A percentile compares a stretch with the other conserved stretches of the same genome.
Evolutionary conservation across 371 early-diverging fungal species (phyloP).

Genomic region (Catenaria anguillulae): DNA sequence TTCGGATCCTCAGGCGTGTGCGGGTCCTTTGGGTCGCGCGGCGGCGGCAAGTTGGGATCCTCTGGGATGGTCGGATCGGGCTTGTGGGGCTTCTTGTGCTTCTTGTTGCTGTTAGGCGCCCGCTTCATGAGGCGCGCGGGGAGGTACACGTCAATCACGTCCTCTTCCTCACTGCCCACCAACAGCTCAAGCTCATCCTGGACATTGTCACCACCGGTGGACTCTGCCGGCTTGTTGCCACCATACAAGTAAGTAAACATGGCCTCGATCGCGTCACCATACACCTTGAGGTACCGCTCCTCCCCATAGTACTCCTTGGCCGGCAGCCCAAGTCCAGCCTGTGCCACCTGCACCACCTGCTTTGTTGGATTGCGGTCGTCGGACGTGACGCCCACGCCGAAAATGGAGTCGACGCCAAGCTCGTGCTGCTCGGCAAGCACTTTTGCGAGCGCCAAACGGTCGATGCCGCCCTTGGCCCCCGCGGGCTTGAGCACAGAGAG

Average conservation of each 20-base stretch:
- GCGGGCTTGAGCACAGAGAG: constrained; percentile 15
- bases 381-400: constrained; percentile 18
- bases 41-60: not conserved
- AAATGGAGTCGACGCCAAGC: constrained; percentile 16
- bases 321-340: constrained; percentile 37
- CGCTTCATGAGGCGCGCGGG: not conserved
- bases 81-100: not conserved
- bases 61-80: not conserved
- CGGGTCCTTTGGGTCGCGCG: not conserved
- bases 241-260: constrained; percentile 16
- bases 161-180: not conserved
- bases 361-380: constrained; percentile 33
- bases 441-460: constrained; percentile 6
- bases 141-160: not conserved
- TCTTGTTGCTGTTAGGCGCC: not conserved
- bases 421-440: constrained; percentile 8
- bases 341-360: constrained; percentile 24
- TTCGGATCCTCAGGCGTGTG: not conserved
- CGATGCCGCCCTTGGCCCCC: constrained; percentile 25
- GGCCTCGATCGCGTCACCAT: constrained; percentile 19
- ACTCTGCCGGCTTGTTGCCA: not conserved
- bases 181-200: too few species aligned
- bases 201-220: too few species aligned
- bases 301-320: constrained; percentile 41
- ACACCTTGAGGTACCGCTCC: constrained; percentile 18